phyloP scores from a whole-genome alignment of 1,284 basidiomycete genomes.

The Irpex lacteus region DNA sequence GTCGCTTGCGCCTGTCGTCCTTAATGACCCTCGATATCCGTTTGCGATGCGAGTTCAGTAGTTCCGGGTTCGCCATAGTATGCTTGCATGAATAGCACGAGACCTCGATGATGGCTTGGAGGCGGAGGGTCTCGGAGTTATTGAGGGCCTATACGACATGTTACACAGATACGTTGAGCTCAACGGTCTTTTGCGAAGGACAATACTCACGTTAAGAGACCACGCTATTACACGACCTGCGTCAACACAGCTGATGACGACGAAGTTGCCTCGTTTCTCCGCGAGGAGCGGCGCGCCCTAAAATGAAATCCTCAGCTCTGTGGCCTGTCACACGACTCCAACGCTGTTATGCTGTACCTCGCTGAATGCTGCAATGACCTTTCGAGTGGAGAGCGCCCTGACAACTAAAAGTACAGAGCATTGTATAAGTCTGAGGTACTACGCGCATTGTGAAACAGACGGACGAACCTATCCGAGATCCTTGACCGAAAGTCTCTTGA shows the following conservation, averaged over 20 bases:
- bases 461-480: slow-evolving; percentile 65
- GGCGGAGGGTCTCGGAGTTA: slow-evolving; percentile 73
- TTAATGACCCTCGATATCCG: slow-evolving; percentile 75
- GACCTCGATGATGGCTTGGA: slow-evolving; percentile 77
- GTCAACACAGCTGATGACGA: slow-evolving; percentile 75
- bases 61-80: slow-evolving; percentile 58
- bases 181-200: slow-evolving; percentile 1
- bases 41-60: slow-evolving; percentile 59
- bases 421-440: not conserved
- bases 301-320: slow-evolving; percentile 4
- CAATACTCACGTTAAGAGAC: slow-evolving; percentile 67
- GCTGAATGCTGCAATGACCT: slow-evolving; percentile 65
- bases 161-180: not conserved
- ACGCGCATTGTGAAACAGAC: not conserved
- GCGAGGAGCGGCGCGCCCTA: slow-evolving; percentile 73
- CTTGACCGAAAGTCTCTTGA: slow-evolving; percentile 68
- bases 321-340: slow-evolving; percentile 16
- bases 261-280: slow-evolving; percentile 80
- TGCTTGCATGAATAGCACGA: slow-evolving; percentile 74
- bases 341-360: slow-evolving; percentile 45
- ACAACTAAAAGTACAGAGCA: slow-evolving; percentile 46
- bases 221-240: slow-evolving; percentile 72
- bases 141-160: slow-evolving; percentile 58
- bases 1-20: slow-evolving; percentile 74
- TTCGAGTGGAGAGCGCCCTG: slow-evolving; percentile 59